Evolutionary conservation across 2,329 filamentous ascomycete species (phyloP).

Genomic region (Gnomoniopsis smithogilvyi): DNA sequence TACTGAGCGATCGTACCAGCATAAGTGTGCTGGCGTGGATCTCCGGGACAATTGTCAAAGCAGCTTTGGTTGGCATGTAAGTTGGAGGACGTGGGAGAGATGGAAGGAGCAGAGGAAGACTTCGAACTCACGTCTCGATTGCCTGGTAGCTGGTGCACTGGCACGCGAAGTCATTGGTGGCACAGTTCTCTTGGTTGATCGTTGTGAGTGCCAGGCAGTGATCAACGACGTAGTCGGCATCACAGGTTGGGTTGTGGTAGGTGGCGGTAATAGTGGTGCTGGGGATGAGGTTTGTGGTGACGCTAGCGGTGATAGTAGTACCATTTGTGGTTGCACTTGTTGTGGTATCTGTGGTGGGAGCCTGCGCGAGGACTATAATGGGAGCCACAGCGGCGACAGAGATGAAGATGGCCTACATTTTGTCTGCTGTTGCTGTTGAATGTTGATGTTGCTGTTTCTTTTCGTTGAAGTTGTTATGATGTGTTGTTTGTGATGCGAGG

Average conservation of each 20-base stretch:
- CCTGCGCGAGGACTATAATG: conserved; percentile 32
- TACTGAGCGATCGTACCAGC: conserved; percentile 37
- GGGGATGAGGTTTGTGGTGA: too few relatives aligned
- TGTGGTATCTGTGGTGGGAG: conserved; percentile 29
- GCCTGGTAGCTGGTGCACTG: conserved; percentile 42
- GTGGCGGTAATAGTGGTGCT: too few relatives aligned
- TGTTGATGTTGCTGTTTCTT: neutral
- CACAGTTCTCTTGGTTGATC: conserved; percentile 37
- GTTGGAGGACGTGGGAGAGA: neutral
- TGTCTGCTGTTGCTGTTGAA: neutral
- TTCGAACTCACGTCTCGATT: conserved; percentile 41
- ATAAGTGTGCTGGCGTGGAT: conserved; percentile 33
- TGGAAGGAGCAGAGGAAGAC: neutral
- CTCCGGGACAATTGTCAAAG: conserved; percentile 56
- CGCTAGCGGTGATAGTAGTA: too few relatives aligned
- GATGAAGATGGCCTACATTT: conserved; percentile 43
- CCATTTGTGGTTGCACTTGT: too few relatives aligned
- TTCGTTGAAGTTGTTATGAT: too few relatives aligned
- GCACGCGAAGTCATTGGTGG: conserved; percentile 41
- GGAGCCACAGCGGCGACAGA: conserved; percentile 34
- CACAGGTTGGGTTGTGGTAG: conserved; percentile 28
- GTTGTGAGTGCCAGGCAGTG: conserved; percentile 39
- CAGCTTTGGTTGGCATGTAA: conserved; percentile 31
- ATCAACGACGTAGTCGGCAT: conserved; percentile 45
- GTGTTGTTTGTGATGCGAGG: too few relatives aligned